A percentile compares a stretch with the other conserved stretches of the same genome.
phyloP scores from a whole-genome alignment of 129 eudicot species.

The Artemisia argyi region DNA sequence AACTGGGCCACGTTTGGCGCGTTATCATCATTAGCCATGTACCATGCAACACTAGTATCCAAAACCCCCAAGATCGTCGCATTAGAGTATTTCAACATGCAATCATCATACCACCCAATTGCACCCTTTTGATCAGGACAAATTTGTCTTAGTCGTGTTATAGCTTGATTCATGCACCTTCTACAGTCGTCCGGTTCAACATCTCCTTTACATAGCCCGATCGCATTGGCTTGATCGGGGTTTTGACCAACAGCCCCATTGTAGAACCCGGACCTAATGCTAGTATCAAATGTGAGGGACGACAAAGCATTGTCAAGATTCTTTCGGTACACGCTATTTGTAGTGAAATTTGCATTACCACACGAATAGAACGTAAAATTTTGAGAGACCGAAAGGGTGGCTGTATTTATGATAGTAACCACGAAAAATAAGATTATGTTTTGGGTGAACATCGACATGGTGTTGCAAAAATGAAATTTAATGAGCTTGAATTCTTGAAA shows the following conservation, averaged over 20 bases:
- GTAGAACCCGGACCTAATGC: constrained; percentile 33
- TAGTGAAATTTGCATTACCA: constrained; percentile 12
- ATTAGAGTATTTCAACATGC: constrained; percentile 49
- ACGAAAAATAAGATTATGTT: neutral
- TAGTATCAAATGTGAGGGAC: constrained; percentile 22
- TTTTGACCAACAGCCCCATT: constrained; percentile 30
- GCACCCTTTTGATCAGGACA: constrained; percentile 41
- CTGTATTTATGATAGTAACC: neutral
- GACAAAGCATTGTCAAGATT: constrained; percentile 20
- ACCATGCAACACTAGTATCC: neutral
- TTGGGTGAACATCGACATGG: constrained; percentile 11
- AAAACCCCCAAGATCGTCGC: constrained; percentile 27
- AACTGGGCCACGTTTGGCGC: constrained; percentile 18
- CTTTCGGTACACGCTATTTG: constrained; percentile 21
- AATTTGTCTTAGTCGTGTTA: neutral
- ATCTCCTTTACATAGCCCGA: constrained; percentile 54
- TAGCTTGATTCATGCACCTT: constrained; percentile 28
- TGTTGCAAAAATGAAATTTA: constrained; percentile 1
- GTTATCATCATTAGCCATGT: neutral
- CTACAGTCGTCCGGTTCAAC: constrained; percentile 29
- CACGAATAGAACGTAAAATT: neutral
- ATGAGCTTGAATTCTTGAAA: constrained; percentile 6
- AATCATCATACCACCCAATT: constrained; percentile 19
- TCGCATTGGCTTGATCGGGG: constrained; percentile 34
- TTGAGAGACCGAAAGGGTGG: constrained; percentile 16